These are phyloP conservation scores for Artemisia annua DNA, from an alignment of 129 eudicot species.

Conservation along the genomic window DNA sequence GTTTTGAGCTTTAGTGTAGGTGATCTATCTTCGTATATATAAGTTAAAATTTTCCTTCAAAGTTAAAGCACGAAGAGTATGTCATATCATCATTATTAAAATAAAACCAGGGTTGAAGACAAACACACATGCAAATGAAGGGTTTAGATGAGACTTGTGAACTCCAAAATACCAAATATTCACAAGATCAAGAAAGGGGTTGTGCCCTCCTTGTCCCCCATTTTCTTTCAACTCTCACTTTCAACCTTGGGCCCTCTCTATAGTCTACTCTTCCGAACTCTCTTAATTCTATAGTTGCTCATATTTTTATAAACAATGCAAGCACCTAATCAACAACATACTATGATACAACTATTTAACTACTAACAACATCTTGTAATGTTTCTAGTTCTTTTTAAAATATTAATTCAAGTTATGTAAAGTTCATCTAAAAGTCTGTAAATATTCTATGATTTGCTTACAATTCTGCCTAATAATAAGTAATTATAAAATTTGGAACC, in stretches of 20 bases:
- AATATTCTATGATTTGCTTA: no score
- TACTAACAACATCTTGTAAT: no score
- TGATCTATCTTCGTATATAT: no score
- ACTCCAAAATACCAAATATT: slow-evolving; percentile 31
- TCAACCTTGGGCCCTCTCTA: slow-evolving; percentile 12
- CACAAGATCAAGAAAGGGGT: slow-evolving; percentile 33
- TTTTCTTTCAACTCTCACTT: slow-evolving; percentile 30
- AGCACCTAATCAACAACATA: no score
- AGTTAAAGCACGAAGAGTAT: no score
- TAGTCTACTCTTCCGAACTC: neutral
- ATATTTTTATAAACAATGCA: neutral
- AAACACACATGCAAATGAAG: slow-evolving; percentile 29
- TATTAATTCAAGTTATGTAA: no score
- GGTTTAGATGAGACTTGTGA: slow-evolving; percentile 32
- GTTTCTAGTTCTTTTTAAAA: no score
- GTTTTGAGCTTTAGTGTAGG: neutral
- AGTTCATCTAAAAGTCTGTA: no score
- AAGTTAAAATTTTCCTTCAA: no score
- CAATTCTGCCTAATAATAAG: no score
- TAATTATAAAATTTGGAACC: no score
- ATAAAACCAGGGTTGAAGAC: slow-evolving; percentile 7
- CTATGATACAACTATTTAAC: no score
- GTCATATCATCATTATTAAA: neutral
- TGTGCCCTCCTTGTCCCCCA: slow-evolving; percentile 40
- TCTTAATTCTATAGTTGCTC: slow-evolving; percentile 2